phyloP scores from a whole-genome alignment of 2,329 filamentous ascomycete species.

The Colletotrichum sojae region DNA sequence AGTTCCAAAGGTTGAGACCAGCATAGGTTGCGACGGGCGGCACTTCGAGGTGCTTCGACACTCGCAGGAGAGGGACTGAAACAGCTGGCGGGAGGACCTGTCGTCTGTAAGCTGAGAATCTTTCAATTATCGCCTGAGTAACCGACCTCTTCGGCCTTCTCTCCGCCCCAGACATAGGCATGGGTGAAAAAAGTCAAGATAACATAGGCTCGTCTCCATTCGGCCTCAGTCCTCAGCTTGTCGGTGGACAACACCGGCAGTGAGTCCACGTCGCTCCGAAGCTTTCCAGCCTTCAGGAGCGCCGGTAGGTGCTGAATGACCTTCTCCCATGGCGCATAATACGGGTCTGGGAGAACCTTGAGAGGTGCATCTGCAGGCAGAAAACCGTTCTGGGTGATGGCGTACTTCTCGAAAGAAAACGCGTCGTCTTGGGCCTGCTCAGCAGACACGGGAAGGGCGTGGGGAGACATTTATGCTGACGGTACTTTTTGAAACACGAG shows the following conservation, averaged over 20 bases:
- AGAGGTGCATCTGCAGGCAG: constrained; percentile 80
- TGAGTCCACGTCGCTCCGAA: constrained; percentile 74
- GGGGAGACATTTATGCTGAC: constrained; percentile 57
- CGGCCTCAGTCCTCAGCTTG: constrained; percentile 72
- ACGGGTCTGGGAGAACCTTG: constrained; percentile 73
- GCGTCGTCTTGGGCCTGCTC: constrained; percentile 35
- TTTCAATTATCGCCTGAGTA: background rate
- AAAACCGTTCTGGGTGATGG: constrained; percentile 76
- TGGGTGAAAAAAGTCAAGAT: constrained; percentile 86
- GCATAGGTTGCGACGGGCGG: constrained; percentile 94
- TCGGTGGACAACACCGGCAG: constrained; percentile 80
- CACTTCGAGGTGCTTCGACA: constrained; percentile 82
- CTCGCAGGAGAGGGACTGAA: constrained; percentile 80
- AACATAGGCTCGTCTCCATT: constrained; percentile 87
- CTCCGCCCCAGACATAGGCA: constrained; percentile 90
- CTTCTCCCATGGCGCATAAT: constrained; percentile 86
- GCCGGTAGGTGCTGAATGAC: constrained; percentile 77
- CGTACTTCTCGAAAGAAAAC: constrained; percentile 50
- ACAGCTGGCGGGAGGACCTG: constrained; percentile 80
- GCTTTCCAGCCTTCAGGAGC: constrained; percentile 73
- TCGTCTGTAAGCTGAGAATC: background rate
- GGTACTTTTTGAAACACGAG: background rate
- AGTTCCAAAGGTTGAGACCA: constrained; percentile 92
- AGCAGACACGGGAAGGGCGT: constrained; percentile 50
- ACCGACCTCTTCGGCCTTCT: constrained; percentile 78